phyloP scores from a whole-genome alignment of 2,329 filamentous ascomycete species.

The Alternaria gansuensis region DNA sequence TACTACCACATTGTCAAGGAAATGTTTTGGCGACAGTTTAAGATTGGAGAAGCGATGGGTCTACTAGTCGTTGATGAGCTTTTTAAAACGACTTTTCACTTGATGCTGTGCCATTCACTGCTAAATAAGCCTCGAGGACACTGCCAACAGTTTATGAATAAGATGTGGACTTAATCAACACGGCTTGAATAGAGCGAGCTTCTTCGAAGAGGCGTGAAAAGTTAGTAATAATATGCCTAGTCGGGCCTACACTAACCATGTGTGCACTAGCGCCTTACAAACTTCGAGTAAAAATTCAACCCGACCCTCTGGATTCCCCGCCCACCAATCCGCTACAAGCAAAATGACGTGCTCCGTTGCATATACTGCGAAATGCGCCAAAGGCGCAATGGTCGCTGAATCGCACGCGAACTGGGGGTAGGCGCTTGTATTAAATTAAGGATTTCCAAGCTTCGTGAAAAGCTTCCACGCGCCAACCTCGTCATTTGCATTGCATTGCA shows the following conservation, averaged over 20 bases:
- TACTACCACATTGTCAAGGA: no score
- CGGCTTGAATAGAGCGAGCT: background rate
- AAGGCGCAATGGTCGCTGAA: slow-evolving; percentile 11
- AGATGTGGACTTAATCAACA: no score
- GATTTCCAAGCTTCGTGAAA: slow-evolving; percentile 31
- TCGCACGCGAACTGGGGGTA: slow-evolving; percentile 17
- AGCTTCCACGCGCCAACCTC: slow-evolving; percentile 25
- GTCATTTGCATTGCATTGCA: slow-evolving; percentile 9
- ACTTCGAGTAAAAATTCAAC: slow-evolving; percentile 8
- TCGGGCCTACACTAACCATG: background rate
- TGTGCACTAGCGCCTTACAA: background rate
- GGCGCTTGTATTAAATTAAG: slow-evolving; percentile 6
- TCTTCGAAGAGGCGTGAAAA: background rate
- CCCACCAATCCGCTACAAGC: slow-evolving; percentile 28
- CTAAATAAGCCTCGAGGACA: no score
- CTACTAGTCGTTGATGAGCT: no score
- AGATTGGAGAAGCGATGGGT: no score
- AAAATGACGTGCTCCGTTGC: slow-evolving; percentile 38
- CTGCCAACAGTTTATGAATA: no score
- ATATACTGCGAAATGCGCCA: slow-evolving; percentile 14
- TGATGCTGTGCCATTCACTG: no score
- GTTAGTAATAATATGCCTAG: background rate
- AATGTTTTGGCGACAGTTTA: no score
- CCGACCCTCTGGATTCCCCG: slow-evolving; percentile 7
- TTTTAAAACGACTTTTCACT: no score